These are phyloP conservation scores for Spiraea crenata DNA, from an alignment of 331 rosid species.

Conservation along the genomic window DNA sequence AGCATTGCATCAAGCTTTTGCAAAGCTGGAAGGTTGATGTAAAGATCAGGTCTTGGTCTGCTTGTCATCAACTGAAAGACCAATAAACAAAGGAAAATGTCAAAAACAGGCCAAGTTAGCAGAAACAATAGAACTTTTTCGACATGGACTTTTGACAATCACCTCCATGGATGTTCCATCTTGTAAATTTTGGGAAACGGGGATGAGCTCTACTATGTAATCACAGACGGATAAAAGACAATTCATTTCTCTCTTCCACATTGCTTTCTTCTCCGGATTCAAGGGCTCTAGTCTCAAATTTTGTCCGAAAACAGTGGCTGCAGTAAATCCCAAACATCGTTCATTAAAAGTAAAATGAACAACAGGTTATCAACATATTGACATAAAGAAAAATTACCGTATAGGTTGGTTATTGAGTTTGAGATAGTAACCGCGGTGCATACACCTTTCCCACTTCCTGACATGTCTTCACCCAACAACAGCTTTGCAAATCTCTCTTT, in stretches of 20 bases:
- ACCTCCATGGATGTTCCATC: slow-evolving; percentile 88
- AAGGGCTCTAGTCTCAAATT: slow-evolving; percentile 83
- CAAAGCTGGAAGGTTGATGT: slow-evolving; percentile 84
- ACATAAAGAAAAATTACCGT: slow-evolving; percentile 42
- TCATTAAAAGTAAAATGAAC: slow-evolving; percentile 12
- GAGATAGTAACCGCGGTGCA: slow-evolving; percentile 85
- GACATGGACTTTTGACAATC: slow-evolving; percentile 5
- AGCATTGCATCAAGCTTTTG: slow-evolving; percentile 94
- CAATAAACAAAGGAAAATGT: not conserved
- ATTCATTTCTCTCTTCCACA: slow-evolving; percentile 98
- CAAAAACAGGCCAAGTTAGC: slow-evolving; percentile 1
- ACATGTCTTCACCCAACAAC: slow-evolving; percentile 88
- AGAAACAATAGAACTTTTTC: not conserved
- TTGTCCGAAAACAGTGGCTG: slow-evolving; percentile 92
- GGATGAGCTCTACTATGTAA: slow-evolving; percentile 78
- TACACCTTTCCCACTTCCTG: slow-evolving; percentile 91
- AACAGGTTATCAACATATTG: not conserved
- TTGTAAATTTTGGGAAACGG: slow-evolving; percentile 54
- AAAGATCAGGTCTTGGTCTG: slow-evolving; percentile 81
- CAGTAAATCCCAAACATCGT: slow-evolving; percentile 9
- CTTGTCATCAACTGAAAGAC: slow-evolving; percentile 74
- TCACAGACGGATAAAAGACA: slow-evolving; percentile 92
- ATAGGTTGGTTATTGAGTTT: slow-evolving; percentile 83
- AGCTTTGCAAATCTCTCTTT: slow-evolving; percentile 84
- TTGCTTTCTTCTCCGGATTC: slow-evolving; percentile 75